Base-by-base conservation (phyloP, 495 filamentous ascomycete genomes). In the Penicillium steckii region DNA sequence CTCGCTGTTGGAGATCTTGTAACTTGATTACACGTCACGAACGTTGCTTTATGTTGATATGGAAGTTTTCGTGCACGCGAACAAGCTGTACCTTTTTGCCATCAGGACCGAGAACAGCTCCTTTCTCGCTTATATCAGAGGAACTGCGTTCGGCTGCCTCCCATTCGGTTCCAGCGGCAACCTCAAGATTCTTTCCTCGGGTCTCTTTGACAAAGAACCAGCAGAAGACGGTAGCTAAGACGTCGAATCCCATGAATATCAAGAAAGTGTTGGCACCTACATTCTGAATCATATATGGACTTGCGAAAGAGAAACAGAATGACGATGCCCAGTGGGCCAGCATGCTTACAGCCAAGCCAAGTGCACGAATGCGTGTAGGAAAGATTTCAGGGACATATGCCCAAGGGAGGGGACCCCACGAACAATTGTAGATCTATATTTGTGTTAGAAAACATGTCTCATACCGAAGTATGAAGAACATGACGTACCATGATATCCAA, bases 301-400 rank as follows among this genome's bases (percentile, higher is more conserved):
- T 62, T 22, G 62, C 51, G 35, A 65, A 65, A 6, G 59, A 60
- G 50, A 65, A 65, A 43, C 62, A 65, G 53, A 65, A 65, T 9
- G 59, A 65, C 10, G 62, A 59, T 33, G 62, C 62, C 59, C 59
- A 65, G 21, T 62, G 59, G 15, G 62, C 62, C 23, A 65, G 50
- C 59, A 65, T 65, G 38, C 59, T 65, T 32, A 65, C 44, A 41
- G 56, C 62, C 37, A 65, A 27, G 2, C 64, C 64, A 1, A 65
- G 51, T 9, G 64, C 62, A 21, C 64, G 56, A 35, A 63, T 63
- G 29, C 59, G 54, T 4, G 56, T 67, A 9, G 62, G 62, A 50
- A 67, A 67, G 26, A 67, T 66, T 46, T 67, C 64, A 2, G 59
- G 60, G 4, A 59, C 56, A 26, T 67, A 67, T 1, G 62, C 61